Evolutionary conservation across 2,329 filamentous ascomycete genomes (phyloP), one percentile per base, ranked within the genome.

Genomic region (Ascochyta pisi): DNA sequence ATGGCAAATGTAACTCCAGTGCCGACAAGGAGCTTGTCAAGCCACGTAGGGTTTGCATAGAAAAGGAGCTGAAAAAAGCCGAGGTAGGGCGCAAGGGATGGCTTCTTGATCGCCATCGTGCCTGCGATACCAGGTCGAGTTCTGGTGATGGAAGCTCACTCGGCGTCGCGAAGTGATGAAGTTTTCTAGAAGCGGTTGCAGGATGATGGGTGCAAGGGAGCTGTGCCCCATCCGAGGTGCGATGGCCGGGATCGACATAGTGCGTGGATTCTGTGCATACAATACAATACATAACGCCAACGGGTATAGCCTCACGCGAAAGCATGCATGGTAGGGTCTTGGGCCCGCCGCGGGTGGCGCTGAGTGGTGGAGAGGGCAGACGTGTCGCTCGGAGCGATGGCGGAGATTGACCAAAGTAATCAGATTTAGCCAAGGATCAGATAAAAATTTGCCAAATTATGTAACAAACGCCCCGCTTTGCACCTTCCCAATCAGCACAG

Each of bases 1-100:
- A 84, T 82, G 49, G 84, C 81, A 50, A 77, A 76, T 24, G 82
- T 41, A 52, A 70, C 61, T 45, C 80, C 81, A 45, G 71, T 66
- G 37, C 54, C 50, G 24, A 75, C 37, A 43, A 76, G 54, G 27
- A 82, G 63, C 41, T 59, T 69, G 61, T 74, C 69, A 15, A 76
- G 68, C 71, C 70, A 74, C 64, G 71, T 74, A 24, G 73, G 73
- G 41, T 74, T 64, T 29, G 71, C 73, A 50, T 74, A 74, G 54
- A 73, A 71, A 35, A 75, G 66, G 19, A 75, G 70, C 31, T 64
- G 66, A 33, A 73, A 43, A 50, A 74, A 75, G 52, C 67, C 67
- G 54, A 70, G 62, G 49, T 73, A 70, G 23, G 67, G 64, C 26
- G 64, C 59, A 59, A 61, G 52, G 16, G 68, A 67, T 41, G 66